These are phyloP conservation scores for Bruguiera sexangula DNA, from an alignment of 345 rosid species.

Conservation along the genomic window DNA sequence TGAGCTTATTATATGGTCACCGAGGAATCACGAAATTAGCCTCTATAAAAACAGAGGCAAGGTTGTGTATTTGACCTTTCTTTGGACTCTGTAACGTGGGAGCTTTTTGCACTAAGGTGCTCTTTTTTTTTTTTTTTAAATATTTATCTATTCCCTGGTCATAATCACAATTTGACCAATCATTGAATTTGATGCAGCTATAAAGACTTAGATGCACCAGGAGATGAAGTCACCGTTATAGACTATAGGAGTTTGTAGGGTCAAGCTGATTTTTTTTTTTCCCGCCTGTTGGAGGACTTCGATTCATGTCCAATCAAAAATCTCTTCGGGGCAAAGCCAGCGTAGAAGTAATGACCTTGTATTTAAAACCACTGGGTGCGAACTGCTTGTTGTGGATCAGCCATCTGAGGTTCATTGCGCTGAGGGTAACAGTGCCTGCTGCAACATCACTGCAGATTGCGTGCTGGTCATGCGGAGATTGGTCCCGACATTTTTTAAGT, in stretches of 20 bases:
- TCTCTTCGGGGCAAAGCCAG: background rate
- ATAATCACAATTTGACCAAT: background rate
- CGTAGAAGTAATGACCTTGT: conserved; percentile 8
- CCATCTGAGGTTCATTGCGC: background rate
- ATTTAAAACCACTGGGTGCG: background rate
- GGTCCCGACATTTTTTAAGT: background rate
- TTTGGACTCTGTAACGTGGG: no score
- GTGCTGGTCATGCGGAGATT: conserved; percentile 8
- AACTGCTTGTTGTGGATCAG: background rate
- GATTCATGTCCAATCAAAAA: background rate
- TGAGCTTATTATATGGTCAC: no score
- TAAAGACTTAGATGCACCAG: conserved; percentile 97
- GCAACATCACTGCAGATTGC: conserved; percentile 8
- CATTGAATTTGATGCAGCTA: conserved; percentile 51
- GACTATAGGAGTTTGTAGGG: conserved; percentile 95
- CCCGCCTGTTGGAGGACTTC: background rate
- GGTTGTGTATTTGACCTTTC: no score
- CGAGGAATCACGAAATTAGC: no score
- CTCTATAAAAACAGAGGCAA: no score
- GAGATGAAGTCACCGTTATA: conserved; percentile 94
- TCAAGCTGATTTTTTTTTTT: background rate
- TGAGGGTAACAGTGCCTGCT: conserved; percentile 9
- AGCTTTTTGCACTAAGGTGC: no score
- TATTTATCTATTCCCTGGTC: background rate
- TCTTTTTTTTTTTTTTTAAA: background rate